Percentiles rank a stretch among this genome's conserved stretches.
Conservation (phyloP, 345 rosid genomes). For the Durio zibethinus region DNA sequence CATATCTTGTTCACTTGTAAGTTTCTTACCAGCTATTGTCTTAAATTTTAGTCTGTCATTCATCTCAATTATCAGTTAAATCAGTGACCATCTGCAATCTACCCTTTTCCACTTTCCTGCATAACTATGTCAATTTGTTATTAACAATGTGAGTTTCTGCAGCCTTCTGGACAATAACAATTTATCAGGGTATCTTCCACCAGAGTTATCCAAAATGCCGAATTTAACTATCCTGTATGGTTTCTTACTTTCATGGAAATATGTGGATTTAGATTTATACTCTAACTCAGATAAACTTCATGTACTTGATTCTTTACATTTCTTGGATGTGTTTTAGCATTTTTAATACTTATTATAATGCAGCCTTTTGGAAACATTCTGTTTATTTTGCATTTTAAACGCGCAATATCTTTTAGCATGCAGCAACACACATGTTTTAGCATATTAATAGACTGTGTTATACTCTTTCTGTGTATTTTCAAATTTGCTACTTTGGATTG, state of each 20-base stretch:
- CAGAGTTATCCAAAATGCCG: constrained; percentile 69
- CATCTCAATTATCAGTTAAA: constrained; percentile 3
- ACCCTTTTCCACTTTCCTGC: not conserved
- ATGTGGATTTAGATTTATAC: not conserved
- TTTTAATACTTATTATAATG: not conserved
- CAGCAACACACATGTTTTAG: not conserved
- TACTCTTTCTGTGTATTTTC: not conserved
- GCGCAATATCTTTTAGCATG: not conserved
- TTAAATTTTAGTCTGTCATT: not conserved
- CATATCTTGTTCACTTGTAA: constrained; percentile 90
- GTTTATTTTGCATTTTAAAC: not conserved
- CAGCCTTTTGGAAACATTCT: not conserved
- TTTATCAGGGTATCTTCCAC: constrained; percentile 78
- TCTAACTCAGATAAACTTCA: not conserved
- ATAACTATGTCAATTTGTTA: not conserved
- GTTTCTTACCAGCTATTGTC: constrained; percentile 30
- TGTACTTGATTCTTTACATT: not conserved
- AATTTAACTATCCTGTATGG: constrained; percentile 74
- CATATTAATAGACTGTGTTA: not conserved
- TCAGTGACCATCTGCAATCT: constrained; percentile 1
- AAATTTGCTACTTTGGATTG: not conserved
- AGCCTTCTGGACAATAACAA: constrained; percentile 95
- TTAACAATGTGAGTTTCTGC: constrained; percentile 26
- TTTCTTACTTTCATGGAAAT: constrained; percentile 10
- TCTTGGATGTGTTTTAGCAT: not conserved